Conservation (phyloP, 1,284 basidiomycete genomes). For the Xerocomus nothofagi region DNA sequence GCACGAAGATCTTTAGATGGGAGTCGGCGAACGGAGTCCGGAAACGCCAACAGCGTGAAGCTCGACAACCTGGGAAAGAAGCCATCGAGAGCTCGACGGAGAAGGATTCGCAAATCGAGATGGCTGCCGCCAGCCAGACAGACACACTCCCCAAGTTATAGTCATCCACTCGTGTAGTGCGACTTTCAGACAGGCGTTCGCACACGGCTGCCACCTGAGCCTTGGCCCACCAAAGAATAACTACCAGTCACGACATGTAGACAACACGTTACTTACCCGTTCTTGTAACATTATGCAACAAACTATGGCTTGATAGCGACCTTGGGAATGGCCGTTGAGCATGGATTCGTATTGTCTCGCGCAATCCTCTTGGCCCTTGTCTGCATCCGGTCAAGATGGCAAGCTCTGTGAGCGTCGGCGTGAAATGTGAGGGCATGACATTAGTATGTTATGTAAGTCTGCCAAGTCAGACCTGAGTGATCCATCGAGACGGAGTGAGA, state of each 20-base stretch:
- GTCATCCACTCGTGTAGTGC: too few species aligned
- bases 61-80: background rate
- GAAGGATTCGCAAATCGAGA: constrained; percentile 7
- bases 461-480: too few species aligned
- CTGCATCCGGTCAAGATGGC: too few species aligned
- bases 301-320: too few species aligned
- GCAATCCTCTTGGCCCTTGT: too few species aligned
- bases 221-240: background rate
- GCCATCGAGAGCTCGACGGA: background rate
- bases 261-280: background rate
- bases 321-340: too few species aligned
- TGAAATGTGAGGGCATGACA: too few species aligned
- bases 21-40: constrained; percentile 44
- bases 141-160: background rate
- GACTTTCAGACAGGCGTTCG: too few species aligned
- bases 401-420: too few species aligned
- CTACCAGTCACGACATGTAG: background rate
- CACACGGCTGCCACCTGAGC: background rate
- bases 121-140: background rate
- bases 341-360: too few species aligned
- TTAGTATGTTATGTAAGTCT: too few species aligned
- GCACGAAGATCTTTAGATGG: constrained; percentile 43
- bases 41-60: constrained; percentile 29
- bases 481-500: too few species aligned
- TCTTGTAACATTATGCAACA: background rate